Conservation (phyloP, 768 basidiomycete genomes). For the Termitomyces sp. region DNA sequence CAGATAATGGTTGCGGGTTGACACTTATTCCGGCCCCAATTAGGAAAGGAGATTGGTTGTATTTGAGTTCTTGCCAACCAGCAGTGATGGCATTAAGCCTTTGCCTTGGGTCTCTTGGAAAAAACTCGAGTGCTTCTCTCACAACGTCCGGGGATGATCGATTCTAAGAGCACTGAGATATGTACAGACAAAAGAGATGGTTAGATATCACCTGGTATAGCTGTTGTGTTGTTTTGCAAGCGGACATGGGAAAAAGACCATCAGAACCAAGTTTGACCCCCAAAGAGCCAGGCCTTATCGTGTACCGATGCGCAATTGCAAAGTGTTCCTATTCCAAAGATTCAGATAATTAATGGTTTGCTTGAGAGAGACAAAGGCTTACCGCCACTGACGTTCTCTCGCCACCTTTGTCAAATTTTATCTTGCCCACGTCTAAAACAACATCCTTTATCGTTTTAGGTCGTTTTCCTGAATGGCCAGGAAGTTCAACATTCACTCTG, state of each 20-base stretch:
- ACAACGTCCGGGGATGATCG: constrained; percentile 24
- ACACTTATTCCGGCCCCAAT: constrained; percentile 32
- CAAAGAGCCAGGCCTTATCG: constrained; percentile 17
- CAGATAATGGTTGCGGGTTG: constrained; percentile 18
- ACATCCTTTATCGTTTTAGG: constrained; percentile 22
- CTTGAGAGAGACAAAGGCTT: not conserved
- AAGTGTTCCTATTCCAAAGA: constrained; percentile 22
- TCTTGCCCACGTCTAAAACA: constrained; percentile 18
- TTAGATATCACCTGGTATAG: constrained; percentile 19
- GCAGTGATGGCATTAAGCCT: constrained; percentile 17
- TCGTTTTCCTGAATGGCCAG: constrained; percentile 16
- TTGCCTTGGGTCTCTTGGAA: constrained; percentile 18
- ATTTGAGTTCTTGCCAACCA: constrained; percentile 29
- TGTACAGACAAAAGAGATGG: not conserved
- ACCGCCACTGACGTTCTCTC: constrained; percentile 22
- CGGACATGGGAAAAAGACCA: constrained; percentile 22
- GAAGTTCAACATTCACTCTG: constrained; percentile 18
- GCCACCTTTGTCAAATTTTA: constrained; percentile 21
- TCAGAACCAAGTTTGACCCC: constrained; percentile 22
- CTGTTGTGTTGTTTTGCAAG: constrained; percentile 22
- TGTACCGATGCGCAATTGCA: constrained; percentile 11
- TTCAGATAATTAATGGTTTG: not conserved
- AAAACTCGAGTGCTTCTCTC: constrained; percentile 22
- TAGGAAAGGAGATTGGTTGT: constrained; percentile 33
- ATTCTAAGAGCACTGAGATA: constrained; percentile 14